Evolutionary conservation across 2,329 filamentous ascomycete genomes (phyloP).

Genomic region (Fusarium udum): DNA sequence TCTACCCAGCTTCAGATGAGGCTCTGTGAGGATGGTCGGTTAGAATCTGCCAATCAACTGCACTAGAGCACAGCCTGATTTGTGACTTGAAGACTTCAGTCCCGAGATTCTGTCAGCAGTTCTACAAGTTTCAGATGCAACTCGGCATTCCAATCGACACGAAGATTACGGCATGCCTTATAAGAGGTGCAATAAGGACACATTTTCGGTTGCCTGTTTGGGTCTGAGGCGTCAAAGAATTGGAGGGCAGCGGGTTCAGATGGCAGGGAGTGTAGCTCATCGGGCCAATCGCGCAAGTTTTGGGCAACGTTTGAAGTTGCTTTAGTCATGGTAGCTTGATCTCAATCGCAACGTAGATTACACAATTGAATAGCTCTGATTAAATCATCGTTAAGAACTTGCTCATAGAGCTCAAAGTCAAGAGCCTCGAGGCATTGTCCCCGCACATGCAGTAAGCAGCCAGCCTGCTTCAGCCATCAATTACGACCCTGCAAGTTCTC

Average conservation of each 20-base stretch:
- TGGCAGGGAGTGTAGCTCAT: neutral
- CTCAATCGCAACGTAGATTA: neutral
- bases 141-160: neutral
- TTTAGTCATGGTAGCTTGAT: neutral
- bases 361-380: neutral
- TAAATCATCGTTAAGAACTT: neutral
- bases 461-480: neutral
- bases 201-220: neutral
- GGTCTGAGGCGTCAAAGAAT: neutral
- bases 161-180: neutral
- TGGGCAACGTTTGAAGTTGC: neutral
- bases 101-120: neutral
- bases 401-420: neutral
- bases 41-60: neutral
- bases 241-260: neutral
- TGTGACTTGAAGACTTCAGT: neutral
- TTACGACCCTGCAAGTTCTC: neutral
- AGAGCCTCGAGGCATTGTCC: neutral
- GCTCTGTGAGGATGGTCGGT: neutral
- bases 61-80: neutral
- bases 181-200: neutral
- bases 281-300: neutral
- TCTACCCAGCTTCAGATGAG: neutral
- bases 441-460: neutral
- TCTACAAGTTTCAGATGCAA: neutral